phyloP scores from a whole-genome alignment of 805 yeast species.

The Candida coquimbonensis region DNA sequence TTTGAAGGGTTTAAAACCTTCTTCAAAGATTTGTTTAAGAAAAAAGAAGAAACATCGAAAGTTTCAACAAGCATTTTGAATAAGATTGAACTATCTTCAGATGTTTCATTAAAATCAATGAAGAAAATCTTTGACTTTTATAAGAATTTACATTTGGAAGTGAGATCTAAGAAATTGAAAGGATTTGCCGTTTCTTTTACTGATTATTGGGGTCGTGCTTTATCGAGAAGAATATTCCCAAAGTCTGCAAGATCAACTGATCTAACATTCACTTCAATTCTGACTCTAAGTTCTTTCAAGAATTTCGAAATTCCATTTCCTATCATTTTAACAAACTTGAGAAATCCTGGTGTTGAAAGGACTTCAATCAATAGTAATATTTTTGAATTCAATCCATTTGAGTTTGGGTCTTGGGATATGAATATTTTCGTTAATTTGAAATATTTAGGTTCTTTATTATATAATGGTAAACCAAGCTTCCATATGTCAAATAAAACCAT shows the following conservation, averaged over 20 bases:
- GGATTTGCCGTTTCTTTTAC: constrained; percentile 56
- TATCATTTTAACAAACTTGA: constrained; percentile 34
- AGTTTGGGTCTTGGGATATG: constrained; percentile 64
- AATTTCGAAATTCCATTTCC: constrained; percentile 42
- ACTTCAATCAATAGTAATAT: constrained; percentile 34
- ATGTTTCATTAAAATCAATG: constrained; percentile 23
- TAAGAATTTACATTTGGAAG: constrained; percentile 45
- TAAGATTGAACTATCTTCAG: constrained; percentile 15
- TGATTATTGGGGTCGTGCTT: constrained; percentile 64
- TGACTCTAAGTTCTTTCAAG: constrained; percentile 30
- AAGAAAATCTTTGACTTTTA: constrained; percentile 39
- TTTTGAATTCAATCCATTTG: constrained; percentile 58
- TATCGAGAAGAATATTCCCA: constrained; percentile 41
- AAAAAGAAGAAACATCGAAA: constrained; percentile 14
- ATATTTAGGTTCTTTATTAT: constrained; percentile 44
- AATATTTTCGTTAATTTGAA: constrained; percentile 42
- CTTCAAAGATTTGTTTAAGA: constrained; percentile 22
- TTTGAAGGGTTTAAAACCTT: constrained; percentile 17
- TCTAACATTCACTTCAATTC: constrained; percentile 33
- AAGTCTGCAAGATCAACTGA: constrained; percentile 28
- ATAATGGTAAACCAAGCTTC: constrained; percentile 34
- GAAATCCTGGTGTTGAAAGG: constrained; percentile 29
- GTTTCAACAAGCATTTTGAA: constrained; percentile 13
- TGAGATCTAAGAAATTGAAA: constrained; percentile 40
- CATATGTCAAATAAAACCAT: constrained; percentile 22